Conservation (phyloP, 306 rosid species). For the Abrus pulchellus region DNA sequence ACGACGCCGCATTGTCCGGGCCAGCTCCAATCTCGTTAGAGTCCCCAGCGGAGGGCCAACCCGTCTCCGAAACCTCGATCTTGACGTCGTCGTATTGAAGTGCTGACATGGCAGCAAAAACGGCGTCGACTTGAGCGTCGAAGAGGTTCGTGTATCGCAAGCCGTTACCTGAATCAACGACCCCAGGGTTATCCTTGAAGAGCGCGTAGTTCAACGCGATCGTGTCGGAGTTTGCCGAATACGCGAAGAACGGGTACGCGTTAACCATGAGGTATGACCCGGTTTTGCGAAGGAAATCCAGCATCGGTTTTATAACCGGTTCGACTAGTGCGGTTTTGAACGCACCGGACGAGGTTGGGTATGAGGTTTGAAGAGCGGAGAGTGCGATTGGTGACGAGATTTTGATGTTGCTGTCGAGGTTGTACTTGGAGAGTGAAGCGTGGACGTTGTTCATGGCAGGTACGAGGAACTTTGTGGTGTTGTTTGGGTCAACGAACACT, state of each 20-base stretch:
- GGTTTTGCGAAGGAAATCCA: slow-evolving; percentile 63
- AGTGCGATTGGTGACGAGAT: slow-evolving; percentile 83
- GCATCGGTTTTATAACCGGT: slow-evolving; percentile 80
- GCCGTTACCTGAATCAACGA: slow-evolving; percentile 79
- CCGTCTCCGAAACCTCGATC: slow-evolving; percentile 70
- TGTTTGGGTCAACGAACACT: slow-evolving; percentile 78
- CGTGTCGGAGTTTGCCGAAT: slow-evolving; percentile 55
- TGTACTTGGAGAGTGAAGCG: slow-evolving; percentile 52
- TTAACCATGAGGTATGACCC: slow-evolving; percentile 79
- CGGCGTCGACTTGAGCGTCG: slow-evolving; percentile 90
- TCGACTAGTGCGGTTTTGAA: slow-evolving; percentile 69
- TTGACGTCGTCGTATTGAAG: slow-evolving; percentile 66
- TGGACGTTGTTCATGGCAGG: slow-evolving; percentile 81
- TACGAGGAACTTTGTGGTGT: slow-evolving; percentile 70
- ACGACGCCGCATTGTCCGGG: slow-evolving; percentile 74
- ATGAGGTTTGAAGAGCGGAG: slow-evolving; percentile 66
- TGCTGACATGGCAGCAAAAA: slow-evolving; percentile 79
- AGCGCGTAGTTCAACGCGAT: slow-evolving; percentile 74
- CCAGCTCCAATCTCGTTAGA: slow-evolving; percentile 70
- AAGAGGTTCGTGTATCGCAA: slow-evolving; percentile 61
- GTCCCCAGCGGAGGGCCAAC: slow-evolving; percentile 91
- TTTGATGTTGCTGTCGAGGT: slow-evolving; percentile 59
- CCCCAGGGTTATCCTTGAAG: slow-evolving; percentile 67
- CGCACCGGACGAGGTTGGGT: slow-evolving; percentile 82
- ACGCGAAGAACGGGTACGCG: slow-evolving; percentile 85